Conservation (phyloP, 2,329 filamentous ascomycete genomes). For the Elsinoe australis region DNA sequence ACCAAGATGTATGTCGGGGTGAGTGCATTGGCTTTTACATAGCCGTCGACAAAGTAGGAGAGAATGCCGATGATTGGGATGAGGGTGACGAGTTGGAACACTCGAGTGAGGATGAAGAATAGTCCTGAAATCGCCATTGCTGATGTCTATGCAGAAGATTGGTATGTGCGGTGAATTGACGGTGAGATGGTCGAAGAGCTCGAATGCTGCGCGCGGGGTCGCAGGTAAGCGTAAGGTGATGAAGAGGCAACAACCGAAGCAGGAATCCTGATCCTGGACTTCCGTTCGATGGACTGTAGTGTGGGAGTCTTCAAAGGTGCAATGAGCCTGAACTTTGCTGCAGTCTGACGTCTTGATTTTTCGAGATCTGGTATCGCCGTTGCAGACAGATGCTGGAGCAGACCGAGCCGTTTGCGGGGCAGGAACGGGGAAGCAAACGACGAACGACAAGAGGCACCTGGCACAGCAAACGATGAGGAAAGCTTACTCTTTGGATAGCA, state of each 20-base stretch:
- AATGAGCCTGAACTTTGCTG: neutral
- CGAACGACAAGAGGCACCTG: slow-evolving; percentile 1
- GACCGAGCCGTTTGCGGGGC: slow-evolving; percentile 11
- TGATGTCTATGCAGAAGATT: slow-evolving; percentile 18
- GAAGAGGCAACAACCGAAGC: no score
- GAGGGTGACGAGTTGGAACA: slow-evolving; percentile 54
- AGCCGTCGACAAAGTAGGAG: slow-evolving; percentile 55
- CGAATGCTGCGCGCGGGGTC: no score
- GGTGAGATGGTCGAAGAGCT: neutral
- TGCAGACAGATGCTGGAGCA: neutral
- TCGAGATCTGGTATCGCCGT: slow-evolving; percentile 10
- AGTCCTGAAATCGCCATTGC: slow-evolving; percentile 46
- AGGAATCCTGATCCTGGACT: no score
- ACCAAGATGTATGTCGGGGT: slow-evolving; percentile 55
- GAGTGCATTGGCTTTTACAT: slow-evolving; percentile 48
- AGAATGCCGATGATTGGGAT: slow-evolving; percentile 58
- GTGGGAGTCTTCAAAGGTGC: no score
- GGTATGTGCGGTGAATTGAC: neutral
- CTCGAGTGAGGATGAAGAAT: slow-evolving; percentile 55
- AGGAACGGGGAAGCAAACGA: neutral
- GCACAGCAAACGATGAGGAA: slow-evolving; percentile 4
- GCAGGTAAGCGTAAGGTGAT: no score
- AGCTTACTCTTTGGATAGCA: slow-evolving; percentile 1
- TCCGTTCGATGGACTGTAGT: no score
- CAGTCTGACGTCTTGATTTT: slow-evolving; percentile 14